phyloP scores from a whole-genome alignment of 345 rosid species.

The Theobroma cacao region DNA sequence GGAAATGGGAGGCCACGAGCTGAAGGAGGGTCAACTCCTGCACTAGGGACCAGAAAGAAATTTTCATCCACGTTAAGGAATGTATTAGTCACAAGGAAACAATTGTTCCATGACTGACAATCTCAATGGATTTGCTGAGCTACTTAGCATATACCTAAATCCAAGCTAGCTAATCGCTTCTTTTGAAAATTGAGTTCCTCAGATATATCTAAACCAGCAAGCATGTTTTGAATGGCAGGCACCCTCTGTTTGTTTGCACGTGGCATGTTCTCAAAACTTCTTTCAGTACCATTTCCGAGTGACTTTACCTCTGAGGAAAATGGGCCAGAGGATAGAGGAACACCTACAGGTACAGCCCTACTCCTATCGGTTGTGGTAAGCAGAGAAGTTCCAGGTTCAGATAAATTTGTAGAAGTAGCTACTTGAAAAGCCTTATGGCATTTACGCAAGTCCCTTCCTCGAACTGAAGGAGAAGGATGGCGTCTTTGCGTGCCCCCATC shows the following conservation, averaged over 20 bases:
- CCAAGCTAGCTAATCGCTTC: conserved; percentile 80
- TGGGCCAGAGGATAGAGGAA: conserved; percentile 71
- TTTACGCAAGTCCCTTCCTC: conserved; percentile 70
- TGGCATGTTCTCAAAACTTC: conserved; percentile 86
- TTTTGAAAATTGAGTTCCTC: conserved; percentile 79
- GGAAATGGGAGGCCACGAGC: conserved; percentile 82
- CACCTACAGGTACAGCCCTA: conserved; percentile 58
- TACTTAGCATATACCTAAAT: conserved; percentile 63
- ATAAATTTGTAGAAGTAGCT: conserved; percentile 45
- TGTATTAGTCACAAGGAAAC: not conserved
- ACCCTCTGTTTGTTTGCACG: conserved; percentile 93
- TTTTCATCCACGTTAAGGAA: conserved; percentile 19
- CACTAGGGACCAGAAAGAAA: conserved; percentile 67
- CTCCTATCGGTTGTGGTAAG: conserved; percentile 85
- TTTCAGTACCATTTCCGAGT: conserved; percentile 62
- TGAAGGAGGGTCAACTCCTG: conserved; percentile 99
- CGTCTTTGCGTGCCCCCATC: conserved; percentile 87
- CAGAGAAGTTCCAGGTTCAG: conserved; percentile 88
- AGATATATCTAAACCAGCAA: conserved; percentile 80
- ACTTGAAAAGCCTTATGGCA: conserved; percentile 46
- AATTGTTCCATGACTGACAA: not conserved
- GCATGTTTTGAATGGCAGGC: conserved; percentile 89
- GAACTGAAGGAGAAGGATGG: conserved; percentile 88
- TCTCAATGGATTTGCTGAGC: not conserved
- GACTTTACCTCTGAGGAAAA: conserved; percentile 70